These are phyloP conservation scores for Stagonosporopsis vannaccii DNA, from an alignment of 2,329 filamentous ascomycete species.

Conservation along the genomic window DNA sequence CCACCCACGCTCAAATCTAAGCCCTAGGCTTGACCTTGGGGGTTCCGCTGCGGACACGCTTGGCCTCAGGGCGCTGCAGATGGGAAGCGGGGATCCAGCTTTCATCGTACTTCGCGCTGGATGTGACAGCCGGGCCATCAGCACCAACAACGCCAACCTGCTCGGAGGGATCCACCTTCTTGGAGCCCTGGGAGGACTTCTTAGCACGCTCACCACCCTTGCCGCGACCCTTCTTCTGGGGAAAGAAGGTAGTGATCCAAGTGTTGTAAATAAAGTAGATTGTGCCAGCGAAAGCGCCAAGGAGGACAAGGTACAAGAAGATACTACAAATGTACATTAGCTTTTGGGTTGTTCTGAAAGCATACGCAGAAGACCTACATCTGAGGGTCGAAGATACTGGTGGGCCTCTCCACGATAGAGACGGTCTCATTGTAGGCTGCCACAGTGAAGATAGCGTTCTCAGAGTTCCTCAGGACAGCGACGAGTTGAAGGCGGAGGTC, in stretches of 20 bases:
- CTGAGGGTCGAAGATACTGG: constrained; percentile 92
- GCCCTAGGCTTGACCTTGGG: constrained; percentile 49
- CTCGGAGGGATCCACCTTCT: constrained; percentile 69
- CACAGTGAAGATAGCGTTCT: constrained; percentile 76
- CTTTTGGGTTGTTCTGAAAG: neutral
- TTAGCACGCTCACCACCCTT: constrained; percentile 72
- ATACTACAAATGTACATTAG: constrained; percentile 65
- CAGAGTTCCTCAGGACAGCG: constrained; percentile 73
- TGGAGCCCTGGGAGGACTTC: constrained; percentile 66
- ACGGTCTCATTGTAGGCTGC: constrained; percentile 83
- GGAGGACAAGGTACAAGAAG: constrained; percentile 95
- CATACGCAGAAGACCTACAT: constrained; percentile 68
- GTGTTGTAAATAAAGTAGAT: constrained; percentile 98
- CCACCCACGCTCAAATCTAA: neutral
- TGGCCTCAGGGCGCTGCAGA: constrained; percentile 81
- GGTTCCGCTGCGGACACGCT: constrained; percentile 62
- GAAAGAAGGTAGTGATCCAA: constrained; percentile 96
- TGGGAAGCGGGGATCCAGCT: constrained; percentile 93
- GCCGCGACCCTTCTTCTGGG: constrained; percentile 72
- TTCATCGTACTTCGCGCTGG: constrained; percentile 82
- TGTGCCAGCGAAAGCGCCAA: constrained; percentile 77
- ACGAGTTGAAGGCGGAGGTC: constrained; percentile 81
- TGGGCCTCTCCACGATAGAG: constrained; percentile 86
- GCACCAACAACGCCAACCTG: constrained; percentile 70
- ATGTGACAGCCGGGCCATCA: constrained; percentile 73